Evolutionary conservation across 78 protist species (phyloP).

Genomic region (Mastigamoeba balamuthi): DNA sequence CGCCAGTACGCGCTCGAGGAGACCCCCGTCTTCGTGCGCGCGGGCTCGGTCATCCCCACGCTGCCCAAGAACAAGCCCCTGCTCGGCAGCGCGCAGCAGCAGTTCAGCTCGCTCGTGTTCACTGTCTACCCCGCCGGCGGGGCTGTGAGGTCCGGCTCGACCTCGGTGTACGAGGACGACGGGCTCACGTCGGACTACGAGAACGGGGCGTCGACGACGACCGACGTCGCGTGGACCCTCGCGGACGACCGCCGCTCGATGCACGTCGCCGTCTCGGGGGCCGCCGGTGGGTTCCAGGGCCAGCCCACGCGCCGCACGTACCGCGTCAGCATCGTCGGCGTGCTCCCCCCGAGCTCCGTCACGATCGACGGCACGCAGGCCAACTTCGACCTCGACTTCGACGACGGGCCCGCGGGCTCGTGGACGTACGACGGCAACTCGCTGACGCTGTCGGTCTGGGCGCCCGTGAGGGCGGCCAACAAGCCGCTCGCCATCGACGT

Average conservation of each 20-base stretch:
- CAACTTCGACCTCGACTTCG: neutral
- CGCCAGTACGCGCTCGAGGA: neutral
- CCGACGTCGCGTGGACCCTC: neutral
- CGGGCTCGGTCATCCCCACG: slow-evolving; percentile 8
- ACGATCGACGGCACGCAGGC: neutral
- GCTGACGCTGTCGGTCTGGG: neutral
- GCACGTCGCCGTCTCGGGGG: neutral
- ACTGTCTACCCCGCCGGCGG: neutral
- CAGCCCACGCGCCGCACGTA: neutral
- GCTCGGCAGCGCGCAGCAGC: neutral
- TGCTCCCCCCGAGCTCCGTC: neutral
- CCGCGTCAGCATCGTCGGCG: neutral
- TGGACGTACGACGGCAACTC: neutral
- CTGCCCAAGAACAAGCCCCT: neutral
- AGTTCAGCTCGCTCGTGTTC: neutral
- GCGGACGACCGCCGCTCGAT: neutral
- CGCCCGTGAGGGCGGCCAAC: neutral
- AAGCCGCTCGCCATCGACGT: neutral
- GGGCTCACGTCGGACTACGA: slow-evolving; percentile 2
- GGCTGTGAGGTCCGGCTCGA: neutral
- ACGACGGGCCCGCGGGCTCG: neutral
- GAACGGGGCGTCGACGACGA: neutral
- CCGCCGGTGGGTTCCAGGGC: neutral
- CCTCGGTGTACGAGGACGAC: slow-evolving; percentile 28
- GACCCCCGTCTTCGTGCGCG: slow-evolving; percentile 8